A percentile compares a stretch with the other conserved stretches of the same genome.
phyloP scores from a whole-genome alignment of 2,329 filamentous ascomycete species.

The Xylaria sp. region DNA sequence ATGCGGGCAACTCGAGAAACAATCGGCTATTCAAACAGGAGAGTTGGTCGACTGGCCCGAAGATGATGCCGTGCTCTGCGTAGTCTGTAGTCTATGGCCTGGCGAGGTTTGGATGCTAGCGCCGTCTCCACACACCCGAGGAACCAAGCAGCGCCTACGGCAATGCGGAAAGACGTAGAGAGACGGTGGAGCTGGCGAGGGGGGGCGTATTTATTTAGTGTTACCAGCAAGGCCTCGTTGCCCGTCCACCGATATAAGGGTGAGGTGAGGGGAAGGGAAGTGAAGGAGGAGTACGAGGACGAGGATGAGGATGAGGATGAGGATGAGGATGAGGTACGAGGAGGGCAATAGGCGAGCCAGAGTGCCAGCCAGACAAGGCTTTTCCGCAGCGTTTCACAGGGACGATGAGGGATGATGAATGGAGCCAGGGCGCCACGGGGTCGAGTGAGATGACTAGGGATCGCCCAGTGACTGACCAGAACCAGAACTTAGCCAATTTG shows the following conservation, averaged over 20 bases:
- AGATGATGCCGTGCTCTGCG: not conserved
- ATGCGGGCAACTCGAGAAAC: constrained; percentile 17
- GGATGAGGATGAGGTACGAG: constrained; percentile 1
- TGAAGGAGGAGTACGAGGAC: not conserved
- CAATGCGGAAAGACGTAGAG: not conserved
- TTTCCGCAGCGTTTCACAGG: constrained; percentile 33
- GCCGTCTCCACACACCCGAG: constrained; percentile 13
- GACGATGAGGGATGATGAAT: constrained; percentile 38
- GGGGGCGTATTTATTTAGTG: constrained; percentile 1
- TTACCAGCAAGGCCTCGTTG: not conserved
- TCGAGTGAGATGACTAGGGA: constrained; percentile 33
- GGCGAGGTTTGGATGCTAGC: constrained; percentile 17
- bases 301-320: not conserved
- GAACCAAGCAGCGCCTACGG: constrained; percentile 6
- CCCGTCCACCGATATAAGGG: constrained; percentile 1
- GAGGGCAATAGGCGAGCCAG: constrained; percentile 3
- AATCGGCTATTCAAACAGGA: constrained; percentile 17
- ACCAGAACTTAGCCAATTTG: constrained; percentile 21
- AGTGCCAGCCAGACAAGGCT: constrained; percentile 33
- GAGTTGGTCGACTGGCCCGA: constrained; percentile 13
- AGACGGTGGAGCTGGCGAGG: constrained; percentile 12
- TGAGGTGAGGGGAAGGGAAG: not conserved
- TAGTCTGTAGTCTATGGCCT: not conserved
- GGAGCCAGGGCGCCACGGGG: constrained; percentile 35
- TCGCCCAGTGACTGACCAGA: constrained; percentile 8